phyloP scores from a whole-genome alignment of 768 basidiomycete genomes.

The Daedaleopsis nitida region DNA sequence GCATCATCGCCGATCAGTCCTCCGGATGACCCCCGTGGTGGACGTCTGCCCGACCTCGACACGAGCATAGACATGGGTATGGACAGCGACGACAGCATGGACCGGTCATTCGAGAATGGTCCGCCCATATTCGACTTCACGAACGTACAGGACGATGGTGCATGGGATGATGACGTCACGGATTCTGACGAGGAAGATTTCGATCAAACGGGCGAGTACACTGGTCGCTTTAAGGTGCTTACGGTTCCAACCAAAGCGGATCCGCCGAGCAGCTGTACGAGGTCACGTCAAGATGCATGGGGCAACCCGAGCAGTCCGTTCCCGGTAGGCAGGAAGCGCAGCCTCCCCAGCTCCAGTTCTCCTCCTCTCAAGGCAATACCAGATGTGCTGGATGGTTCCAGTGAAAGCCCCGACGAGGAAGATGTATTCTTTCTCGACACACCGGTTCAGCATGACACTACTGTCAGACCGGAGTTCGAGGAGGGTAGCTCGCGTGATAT shows the following conservation, averaged over 20 bases:
- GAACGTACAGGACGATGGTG: constrained; percentile 9
- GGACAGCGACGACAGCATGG: constrained; percentile 17
- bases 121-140: constrained; percentile 27
- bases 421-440: constrained; percentile 20
- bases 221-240: constrained; percentile 60
- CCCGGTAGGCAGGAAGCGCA: constrained; percentile 34
- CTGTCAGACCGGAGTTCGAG: not conserved
- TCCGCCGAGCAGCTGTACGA: constrained; percentile 60
- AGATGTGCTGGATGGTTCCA: constrained; percentile 2
- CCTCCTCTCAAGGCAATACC: constrained; percentile 4
- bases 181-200: constrained; percentile 36
- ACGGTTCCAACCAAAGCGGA: constrained; percentile 64
- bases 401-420: constrained; percentile 5
- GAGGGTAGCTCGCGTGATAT: not conserved
- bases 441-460: not conserved
- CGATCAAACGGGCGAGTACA: constrained; percentile 56
- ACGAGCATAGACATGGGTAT: constrained; percentile 19
- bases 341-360: constrained; percentile 7
- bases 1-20: constrained; percentile 33
- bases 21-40: not conserved
- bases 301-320: constrained; percentile 73
- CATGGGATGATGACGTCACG: constrained; percentile 24
- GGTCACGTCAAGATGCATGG: constrained; percentile 56
- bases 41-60: constrained; percentile 22
- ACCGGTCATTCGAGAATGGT: constrained; percentile 12